Evolutionary conservation across 176 grass and related monocot genomes (phyloP).

Genomic region (Oryza australiensis): DNA sequence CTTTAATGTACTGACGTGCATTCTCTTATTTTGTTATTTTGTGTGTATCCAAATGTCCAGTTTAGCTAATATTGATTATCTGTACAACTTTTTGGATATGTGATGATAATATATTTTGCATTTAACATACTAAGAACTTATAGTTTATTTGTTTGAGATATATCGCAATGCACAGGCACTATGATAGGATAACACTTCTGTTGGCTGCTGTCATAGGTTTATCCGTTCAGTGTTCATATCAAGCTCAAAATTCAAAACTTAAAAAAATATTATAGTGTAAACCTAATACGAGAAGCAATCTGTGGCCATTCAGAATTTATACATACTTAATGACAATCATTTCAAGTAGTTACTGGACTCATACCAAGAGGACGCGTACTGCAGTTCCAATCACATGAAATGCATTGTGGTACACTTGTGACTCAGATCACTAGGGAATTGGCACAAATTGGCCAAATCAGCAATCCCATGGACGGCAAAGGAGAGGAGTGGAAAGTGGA

Average conservation of each 20-base stretch:
- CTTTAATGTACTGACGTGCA: neutral
- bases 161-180: neutral
- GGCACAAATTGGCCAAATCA: too few species aligned
- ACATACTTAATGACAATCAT: conserved; percentile 12
- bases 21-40: neutral
- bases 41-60: neutral
- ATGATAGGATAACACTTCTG: conserved; percentile 19
- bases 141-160: too few species aligned
- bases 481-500: too few species aligned
- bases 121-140: too few species aligned
- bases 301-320: conserved; percentile 1
- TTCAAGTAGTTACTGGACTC: neutral
- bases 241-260: neutral
- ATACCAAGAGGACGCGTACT: too few species aligned
- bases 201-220: conserved; percentile 2
- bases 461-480: too few species aligned
- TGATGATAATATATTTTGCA: neutral
- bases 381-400: too few species aligned
- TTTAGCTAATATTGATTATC: neutral
- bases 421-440: too few species aligned
- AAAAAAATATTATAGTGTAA: neutral
- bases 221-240: neutral
- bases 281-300: conserved; percentile 10
- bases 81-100: neutral
- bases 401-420: too few species aligned